Evolutionary conservation across 2,329 filamentous ascomycete species (phyloP), one percentile per base, ranked within the genome.

Genomic region (Spiromastix sp.): DNA sequence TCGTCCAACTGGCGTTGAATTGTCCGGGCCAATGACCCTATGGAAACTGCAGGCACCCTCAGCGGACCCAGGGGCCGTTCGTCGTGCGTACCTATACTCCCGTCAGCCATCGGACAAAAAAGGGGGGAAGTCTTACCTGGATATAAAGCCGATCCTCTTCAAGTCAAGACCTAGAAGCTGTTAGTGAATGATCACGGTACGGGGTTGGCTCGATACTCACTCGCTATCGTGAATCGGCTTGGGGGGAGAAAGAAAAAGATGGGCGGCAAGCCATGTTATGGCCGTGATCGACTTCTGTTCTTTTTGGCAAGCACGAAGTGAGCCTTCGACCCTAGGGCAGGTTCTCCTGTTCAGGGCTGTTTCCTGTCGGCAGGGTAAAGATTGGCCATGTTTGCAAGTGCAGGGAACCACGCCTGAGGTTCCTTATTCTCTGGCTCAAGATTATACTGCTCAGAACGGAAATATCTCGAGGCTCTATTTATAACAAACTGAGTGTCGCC

Each of bases 1-100:
- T 9, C 31, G 7, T 24, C 31, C 18, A 34, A 34, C 31, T 34
- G 31, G 21, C 31, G 31, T 5, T 34, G 6, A 34, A 34, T 34
- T 34, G 16, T 9, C 18, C 11, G 12, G 7, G 31, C 31, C 12
- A 24, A 24, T 32, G 31, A 17, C 18, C 31, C n/a, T 18, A 17
- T 4, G 8, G 30, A 32, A 32, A 32, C 30, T 18, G 30, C 13
- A 32, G 30, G 30, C 12, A 18, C 30, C 30, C 30, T 18, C 15
- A 13, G 30, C 30, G 15, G 30, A n/a, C 11, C 30, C 30, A 15
- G 20, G 12, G 17, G 12, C 13, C 30, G 12, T 8, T 15, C 18
- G 13, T 30, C 28, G 11, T 10, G 16, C 5, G 22, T 12, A 25
- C 18, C 30, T 32, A 19, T 32, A 16, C 13, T 18, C 9, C 30